These are phyloP conservation scores for Polygonum maritimum DNA, from an alignment of 148 eudicot genomes.

Conservation along the genomic window DNA sequence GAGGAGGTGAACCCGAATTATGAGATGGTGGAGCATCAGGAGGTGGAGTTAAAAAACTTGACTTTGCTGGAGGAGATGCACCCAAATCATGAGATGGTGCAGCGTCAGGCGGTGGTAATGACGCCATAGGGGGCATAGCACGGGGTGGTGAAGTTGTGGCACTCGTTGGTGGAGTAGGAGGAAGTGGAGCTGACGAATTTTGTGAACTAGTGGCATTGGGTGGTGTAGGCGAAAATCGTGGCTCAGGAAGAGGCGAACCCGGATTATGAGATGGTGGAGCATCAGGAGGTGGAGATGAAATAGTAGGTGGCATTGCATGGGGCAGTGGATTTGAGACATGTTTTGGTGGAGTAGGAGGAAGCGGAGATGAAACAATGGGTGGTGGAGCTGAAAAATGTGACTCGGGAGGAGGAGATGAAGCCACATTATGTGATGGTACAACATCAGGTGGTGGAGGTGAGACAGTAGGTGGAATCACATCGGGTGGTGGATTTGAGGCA, in stretches of 20 bases:
- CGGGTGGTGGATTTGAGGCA: conserved; percentile 7
- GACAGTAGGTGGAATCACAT: neutral
- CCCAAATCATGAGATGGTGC: neutral
- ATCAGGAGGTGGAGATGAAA: conserved; percentile 12
- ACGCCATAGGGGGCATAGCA: conserved; percentile 7
- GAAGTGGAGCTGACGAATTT: conserved; percentile 12
- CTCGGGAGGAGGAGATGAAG: conserved; percentile 6
- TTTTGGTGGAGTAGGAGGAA: conserved; percentile 6
- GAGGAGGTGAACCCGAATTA: conserved; percentile 12
- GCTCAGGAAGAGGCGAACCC: neutral
- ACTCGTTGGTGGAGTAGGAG: conserved; percentile 3
- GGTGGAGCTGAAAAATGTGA: conserved; percentile 1
- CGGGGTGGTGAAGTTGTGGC: conserved; percentile 15
- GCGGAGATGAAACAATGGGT: conserved; percentile 3
- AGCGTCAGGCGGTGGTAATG: conserved; percentile 7
- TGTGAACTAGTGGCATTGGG: neutral
- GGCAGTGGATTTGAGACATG: conserved; percentile 14
- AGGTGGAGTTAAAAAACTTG: neutral
- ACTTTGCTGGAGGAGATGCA: neutral
- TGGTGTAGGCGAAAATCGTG: neutral
- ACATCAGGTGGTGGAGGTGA: neutral
- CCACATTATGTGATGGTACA: conserved; percentile 6
- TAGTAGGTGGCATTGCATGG: conserved; percentile 4
- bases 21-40: neutral
- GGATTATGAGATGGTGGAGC: neutral